These are phyloP conservation scores for Dothidotthia symphoricarpi DNA, from an alignment of 2,329 filamentous ascomycete species.

Conservation along the genomic window DNA sequence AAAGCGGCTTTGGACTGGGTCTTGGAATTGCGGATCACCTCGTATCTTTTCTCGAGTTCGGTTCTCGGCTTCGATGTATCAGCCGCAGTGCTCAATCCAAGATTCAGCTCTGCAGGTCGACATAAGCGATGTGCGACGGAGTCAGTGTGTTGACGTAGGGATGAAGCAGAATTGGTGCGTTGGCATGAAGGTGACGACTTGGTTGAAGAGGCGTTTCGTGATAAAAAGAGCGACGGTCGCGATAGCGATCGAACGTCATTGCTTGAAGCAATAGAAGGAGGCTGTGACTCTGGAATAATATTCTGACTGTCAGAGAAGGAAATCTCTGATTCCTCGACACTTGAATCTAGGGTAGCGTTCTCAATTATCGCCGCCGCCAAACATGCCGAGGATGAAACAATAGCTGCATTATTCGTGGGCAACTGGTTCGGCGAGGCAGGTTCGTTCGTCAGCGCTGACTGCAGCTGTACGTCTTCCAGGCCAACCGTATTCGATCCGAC, in stretches of 20 bases:
- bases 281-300: constrained; percentile 5
- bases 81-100: constrained; percentile 12
- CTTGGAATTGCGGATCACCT: constrained; percentile 33
- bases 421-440: not conserved
- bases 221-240: constrained; percentile 11
- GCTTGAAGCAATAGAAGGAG: constrained; percentile 11
- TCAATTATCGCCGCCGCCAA: not conserved
- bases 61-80: constrained; percentile 23
- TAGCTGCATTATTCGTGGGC: too few relatives aligned
- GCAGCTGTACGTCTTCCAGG: not conserved
- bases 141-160: constrained; percentile 5
- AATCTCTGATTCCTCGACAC: constrained; percentile 27
- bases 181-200: not conserved
- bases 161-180: constrained; percentile 12
- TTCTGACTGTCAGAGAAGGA: constrained; percentile 22
- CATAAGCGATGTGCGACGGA: constrained; percentile 21
- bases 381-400: too few relatives aligned
- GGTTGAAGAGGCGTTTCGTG: constrained; percentile 6
- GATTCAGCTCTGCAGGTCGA: constrained; percentile 32
- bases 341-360: constrained; percentile 1
- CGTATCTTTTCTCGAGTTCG: constrained; percentile 34
- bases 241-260: constrained; percentile 10
- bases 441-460: not conserved
- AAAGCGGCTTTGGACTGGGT: constrained; percentile 30
- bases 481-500: too few relatives aligned